Evolutionary conservation across 1,284 basidiomycete genomes (phyloP), one percentile per base, ranked within the genome.

Genomic region (Spongispora temasekensis): DNA sequence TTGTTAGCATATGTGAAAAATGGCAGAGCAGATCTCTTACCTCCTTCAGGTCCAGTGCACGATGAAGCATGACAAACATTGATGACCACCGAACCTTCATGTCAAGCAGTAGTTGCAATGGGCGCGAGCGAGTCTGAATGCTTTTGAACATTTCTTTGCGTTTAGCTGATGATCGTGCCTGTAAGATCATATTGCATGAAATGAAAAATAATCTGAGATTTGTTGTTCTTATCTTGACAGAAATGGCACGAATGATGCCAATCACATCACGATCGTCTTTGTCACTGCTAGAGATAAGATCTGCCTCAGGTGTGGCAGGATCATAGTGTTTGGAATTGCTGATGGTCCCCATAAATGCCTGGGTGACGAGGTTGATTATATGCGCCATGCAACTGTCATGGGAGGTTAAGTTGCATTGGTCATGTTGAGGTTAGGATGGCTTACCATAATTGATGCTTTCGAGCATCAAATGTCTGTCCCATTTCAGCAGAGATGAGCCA

Each of bases 201-300:
- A 44, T 8, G 13, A 23, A 19, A 34, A 7, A 34, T 8, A 15
- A 34, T 44, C 42, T 6, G n/a, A 6, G 21, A 3, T 23, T n/a
- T n/a, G n/a, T n/a, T n/a, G n/a, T n/a, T n/a, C 51, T 27, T 52
- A 52, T 31, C 51, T 53, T 53, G 51, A 53, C 51, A 34, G 51
- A 15, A 10, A 53, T 53, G 12, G 51, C 51, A 21, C 7, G 15
- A 32, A 35, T 25, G 8, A 53, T 23, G 31, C 51, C 31, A 6
- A 53, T 53, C 8, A 34, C 51, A 53, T 53, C 21, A 23, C 15
- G 21, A 34, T 53, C 5, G 4, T 52, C 31, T 23, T 8, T 31
- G 13, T 31, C 28, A 23, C 31, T 17, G 5, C 2, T 13, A 8
- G 51, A 34, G 12, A 34, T 21, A 2, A 52, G 31, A 8, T 52